These are phyloP conservation scores for Albifimbria verrucaria DNA, from an alignment of 2,329 filamentous ascomycete genomes.

Conservation along the genomic window DNA sequence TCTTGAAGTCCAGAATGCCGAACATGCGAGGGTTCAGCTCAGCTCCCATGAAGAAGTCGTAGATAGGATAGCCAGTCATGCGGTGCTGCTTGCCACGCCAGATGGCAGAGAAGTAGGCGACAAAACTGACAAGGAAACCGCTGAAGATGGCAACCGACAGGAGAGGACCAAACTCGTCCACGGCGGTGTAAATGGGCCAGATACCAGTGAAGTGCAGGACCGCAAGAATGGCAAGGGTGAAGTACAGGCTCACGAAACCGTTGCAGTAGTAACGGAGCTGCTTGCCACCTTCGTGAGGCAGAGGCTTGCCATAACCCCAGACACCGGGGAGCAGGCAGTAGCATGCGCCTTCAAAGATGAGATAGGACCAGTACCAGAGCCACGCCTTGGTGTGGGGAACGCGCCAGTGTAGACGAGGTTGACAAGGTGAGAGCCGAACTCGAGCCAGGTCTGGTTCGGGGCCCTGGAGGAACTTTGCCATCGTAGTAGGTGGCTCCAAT, in stretches of 20 bases:
- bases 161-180: slow-evolving; percentile 92
- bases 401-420: slow-evolving; percentile 77
- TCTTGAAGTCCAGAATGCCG: slow-evolving; percentile 86
- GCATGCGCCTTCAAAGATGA: slow-evolving; percentile 76
- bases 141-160: slow-evolving; percentile 91
- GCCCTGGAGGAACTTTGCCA: slow-evolving; percentile 72
- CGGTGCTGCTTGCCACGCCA: slow-evolving; percentile 80
- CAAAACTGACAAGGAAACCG: slow-evolving; percentile 76
- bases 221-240: slow-evolving; percentile 70
- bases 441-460: slow-evolving; percentile 61
- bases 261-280: slow-evolving; percentile 95
- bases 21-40: slow-evolving; percentile 88
- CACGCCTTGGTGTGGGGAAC: slow-evolving; percentile 78
- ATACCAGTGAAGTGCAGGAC: slow-evolving; percentile 75
- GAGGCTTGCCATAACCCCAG: slow-evolving; percentile 81
- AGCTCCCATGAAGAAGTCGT: slow-evolving; percentile 92
- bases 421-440: slow-evolving; percentile 71
- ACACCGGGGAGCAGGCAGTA: slow-evolving; percentile 88
- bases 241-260: slow-evolving; percentile 81
- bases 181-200: slow-evolving; percentile 86
- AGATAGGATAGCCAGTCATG: slow-evolving; percentile 83
- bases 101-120: slow-evolving; percentile 84
- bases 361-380: slow-evolving; percentile 92
- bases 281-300: slow-evolving; percentile 77
- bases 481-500: slow-evolving; percentile 90